A percentile compares a stretch with the other conserved stretches of the same genome.
phyloP scores from a whole-genome alignment of 768 basidiomycete genomes.

The Trichaptum fuscoviolaceum region DNA sequence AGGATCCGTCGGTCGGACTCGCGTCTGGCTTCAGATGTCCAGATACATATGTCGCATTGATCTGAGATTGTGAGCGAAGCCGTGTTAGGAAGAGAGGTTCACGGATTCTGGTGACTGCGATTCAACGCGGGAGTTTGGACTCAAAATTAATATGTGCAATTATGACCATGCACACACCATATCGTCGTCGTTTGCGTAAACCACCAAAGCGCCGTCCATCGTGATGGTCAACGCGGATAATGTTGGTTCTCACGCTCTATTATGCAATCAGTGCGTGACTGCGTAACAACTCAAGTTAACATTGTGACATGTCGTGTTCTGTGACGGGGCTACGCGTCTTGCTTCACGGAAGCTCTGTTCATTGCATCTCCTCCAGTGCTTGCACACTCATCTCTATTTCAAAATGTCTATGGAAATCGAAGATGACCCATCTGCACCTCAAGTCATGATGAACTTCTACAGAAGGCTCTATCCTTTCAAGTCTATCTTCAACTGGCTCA shows the following conservation, averaged over 20 bases:
- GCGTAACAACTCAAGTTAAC: too few species aligned
- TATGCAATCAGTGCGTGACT: too few species aligned
- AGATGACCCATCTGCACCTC: conserved; percentile 33
- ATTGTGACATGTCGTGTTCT: background rate
- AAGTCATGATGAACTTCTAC: conserved; percentile 79
- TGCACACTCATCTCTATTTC: background rate
- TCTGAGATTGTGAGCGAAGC: background rate
- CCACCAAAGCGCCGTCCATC: background rate
- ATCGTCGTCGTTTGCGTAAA: background rate
- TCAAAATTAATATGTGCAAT: background rate
- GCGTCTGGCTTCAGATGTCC: background rate
- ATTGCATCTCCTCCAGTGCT: background rate
- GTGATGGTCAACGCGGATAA: too few species aligned
- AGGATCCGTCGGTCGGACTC: too few species aligned
- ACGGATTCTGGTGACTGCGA: background rate
- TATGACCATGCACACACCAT: background rate
- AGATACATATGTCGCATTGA: background rate
- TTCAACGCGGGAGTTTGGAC: background rate
- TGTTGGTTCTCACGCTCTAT: background rate
- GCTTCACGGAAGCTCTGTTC: background rate
- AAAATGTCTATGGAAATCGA: conserved; percentile 2
- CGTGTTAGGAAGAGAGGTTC: background rate
- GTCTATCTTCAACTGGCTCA: conserved; percentile 90
- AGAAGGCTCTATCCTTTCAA: conserved; percentile 91
- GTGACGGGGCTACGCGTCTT: background rate